Evolutionary conservation across 2,329 filamentous ascomycete species (phyloP).

Genomic region (Cladosporium velox): DNA sequence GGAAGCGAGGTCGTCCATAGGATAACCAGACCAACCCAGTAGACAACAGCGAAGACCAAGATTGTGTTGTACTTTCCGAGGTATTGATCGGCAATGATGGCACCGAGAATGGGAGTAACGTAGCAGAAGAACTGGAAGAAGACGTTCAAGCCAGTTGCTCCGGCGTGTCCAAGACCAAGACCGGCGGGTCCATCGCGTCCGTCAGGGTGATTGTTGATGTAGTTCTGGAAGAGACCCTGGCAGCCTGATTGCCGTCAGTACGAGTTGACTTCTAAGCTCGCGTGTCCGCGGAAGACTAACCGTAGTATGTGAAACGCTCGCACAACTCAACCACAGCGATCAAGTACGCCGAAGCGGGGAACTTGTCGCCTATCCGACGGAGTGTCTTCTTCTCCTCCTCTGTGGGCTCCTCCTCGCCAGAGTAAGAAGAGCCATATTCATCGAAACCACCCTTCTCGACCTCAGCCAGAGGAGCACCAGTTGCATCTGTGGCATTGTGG

Average conservation of each 20-base stretch:
- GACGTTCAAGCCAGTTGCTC: slow-evolving; percentile 47
- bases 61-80: slow-evolving; percentile 71
- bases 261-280: neutral
- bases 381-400: slow-evolving; percentile 47
- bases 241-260: slow-evolving; percentile 8
- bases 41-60: slow-evolving; percentile 63
- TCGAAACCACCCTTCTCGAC: slow-evolving; percentile 16
- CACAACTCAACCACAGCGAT: slow-evolving; percentile 53
- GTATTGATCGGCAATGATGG: slow-evolving; percentile 65
- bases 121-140: slow-evolving; percentile 55
- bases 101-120: slow-evolving; percentile 48
- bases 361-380: slow-evolving; percentile 48
- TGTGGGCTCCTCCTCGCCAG: slow-evolving; percentile 43
- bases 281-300: slow-evolving; percentile 23
- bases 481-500: slow-evolving; percentile 12
- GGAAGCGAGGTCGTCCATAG: slow-evolving; percentile 69
- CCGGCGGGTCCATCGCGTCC: slow-evolving; percentile 44
- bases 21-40: slow-evolving; percentile 66
- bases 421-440: slow-evolving; percentile 26
- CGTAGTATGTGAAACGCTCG: slow-evolving; percentile 47
- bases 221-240: slow-evolving; percentile 52
- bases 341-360: slow-evolving; percentile 50
- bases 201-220: slow-evolving; percentile 47
- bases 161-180: slow-evolving; percentile 44
- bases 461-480: slow-evolving; percentile 11